These are phyloP conservation scores for Phylloporus arenicola DNA, from an alignment of 768 basidiomycete species.

Conservation along the genomic window DNA sequence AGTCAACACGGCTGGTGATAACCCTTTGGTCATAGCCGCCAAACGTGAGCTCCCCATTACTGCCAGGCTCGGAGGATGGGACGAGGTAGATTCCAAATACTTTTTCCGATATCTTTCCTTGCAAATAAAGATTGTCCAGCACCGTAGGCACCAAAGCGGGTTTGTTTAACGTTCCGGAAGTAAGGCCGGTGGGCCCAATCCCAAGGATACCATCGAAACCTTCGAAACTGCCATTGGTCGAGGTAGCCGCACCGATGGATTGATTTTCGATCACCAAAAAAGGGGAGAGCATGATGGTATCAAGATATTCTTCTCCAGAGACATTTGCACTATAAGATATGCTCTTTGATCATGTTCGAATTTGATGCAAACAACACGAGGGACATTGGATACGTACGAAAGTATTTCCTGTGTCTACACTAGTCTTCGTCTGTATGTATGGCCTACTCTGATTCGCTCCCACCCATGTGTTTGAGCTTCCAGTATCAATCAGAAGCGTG, in stretches of 20 bases:
- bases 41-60: constrained; percentile 19
- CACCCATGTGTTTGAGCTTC: background rate
- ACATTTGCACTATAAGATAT: background rate
- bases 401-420: background rate
- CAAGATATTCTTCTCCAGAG: background rate
- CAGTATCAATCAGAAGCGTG: background rate
- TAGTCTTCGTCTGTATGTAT: background rate
- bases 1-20: constrained; percentile 15
- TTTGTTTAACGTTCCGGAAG: constrained; percentile 17
- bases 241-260: constrained; percentile 22
- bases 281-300: background rate
- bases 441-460: background rate
- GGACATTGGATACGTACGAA: background rate
- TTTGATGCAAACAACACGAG: background rate
- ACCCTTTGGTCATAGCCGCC: constrained; percentile 18
- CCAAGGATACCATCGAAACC: constrained; percentile 10
- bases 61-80: constrained; percentile 17
- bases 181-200: constrained; percentile 31
- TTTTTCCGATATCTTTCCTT: constrained; percentile 21
- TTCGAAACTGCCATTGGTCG: background rate
- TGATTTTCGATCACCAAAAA: background rate
- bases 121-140: constrained; percentile 29
- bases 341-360: background rate
- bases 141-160: constrained; percentile 28
- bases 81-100: constrained; percentile 31